phyloP scores from a whole-genome alignment of 2,329 filamentous ascomycete species.

The Cladosporium sp. region DNA sequence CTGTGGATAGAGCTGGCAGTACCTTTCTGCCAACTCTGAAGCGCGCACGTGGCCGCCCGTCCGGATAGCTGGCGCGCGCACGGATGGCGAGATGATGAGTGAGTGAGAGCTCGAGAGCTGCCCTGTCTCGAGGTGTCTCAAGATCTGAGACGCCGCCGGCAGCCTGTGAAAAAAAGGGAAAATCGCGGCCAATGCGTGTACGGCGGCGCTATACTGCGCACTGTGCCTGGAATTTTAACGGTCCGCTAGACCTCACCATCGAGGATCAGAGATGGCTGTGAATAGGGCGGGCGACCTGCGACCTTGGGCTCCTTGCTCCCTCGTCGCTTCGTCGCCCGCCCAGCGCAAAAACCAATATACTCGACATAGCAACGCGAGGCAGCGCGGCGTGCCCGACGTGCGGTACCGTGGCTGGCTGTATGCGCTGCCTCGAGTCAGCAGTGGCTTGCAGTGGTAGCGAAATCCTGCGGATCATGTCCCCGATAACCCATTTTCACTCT shows the following conservation, averaged over 20 bases:
- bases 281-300: background rate
- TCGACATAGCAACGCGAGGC: constrained; percentile 1
- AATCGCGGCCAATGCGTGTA: background rate
- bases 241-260: background rate
- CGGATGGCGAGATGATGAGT: background rate
- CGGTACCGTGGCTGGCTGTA: constrained; percentile 14
- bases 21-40: background rate
- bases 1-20: background rate
- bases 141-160: constrained; percentile 16
- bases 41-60: constrained; percentile 14
- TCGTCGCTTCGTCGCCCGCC: background rate
- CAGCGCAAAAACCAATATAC: background rate
- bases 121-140: constrained; percentile 6
- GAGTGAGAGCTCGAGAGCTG: background rate
- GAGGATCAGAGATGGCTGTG: constrained; percentile 9
- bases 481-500: background rate
- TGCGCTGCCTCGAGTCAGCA: constrained; percentile 9
- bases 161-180: constrained; percentile 1
- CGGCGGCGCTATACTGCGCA: background rate
- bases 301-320: background rate
- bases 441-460: constrained; percentile 11
- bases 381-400: constrained; percentile 5
- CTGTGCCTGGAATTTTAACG: background rate
- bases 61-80: constrained; percentile 6
- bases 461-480: constrained; percentile 7